Evolutionary conservation across 1,284 basidiomycete species (phyloP), one percentile per base, ranked within the genome.

Genomic region (Marasmius tenuissimus): DNA sequence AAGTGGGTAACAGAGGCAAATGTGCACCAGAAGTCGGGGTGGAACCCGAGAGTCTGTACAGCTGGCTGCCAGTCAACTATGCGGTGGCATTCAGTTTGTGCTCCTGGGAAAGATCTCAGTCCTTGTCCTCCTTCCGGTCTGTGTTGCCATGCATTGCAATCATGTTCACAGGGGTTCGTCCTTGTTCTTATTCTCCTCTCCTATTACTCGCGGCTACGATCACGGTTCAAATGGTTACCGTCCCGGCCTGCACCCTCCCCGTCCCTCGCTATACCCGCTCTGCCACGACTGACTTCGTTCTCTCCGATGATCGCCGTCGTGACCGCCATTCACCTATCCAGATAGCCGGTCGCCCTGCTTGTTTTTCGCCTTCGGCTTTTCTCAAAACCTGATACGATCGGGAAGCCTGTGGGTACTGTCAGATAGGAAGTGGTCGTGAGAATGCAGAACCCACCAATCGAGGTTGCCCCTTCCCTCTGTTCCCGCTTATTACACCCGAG

Each of bases 1-100:
- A 35, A 48, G 14, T 57, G 35, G 16, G 16, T 11, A 54, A 45
- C 50, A 11, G 45, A 55, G 37, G 48, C 47, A 9, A 22, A 38
- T 52, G 66, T 77, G 45, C 45, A 88, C 88, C 88, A 90, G 73
- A 88, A 90, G 70, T 91, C 91, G 71, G 91, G 89, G 65, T 87
- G 84, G 70, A 92, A 88, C 0, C 91, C 91, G 3, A 89, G 75
- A 27, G 27, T 27, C 27, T 27, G 27, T 27, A 4, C 2, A 27
- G 56, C 85, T 84, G 48, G 81, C 81, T 63, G 83, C 80, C 54
- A 78, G 27, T 27, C 27, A 27, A 27, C 2, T 2, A 4, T 27
- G 4, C 4, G 27, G 27, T 27, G 27, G 27, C 27, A 27, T 27
- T 27, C 2, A 27, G 4, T 4, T 27, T 27, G 27, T 27, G 27